A percentile compares a stretch with the other conserved stretches of the same genome.
Evolutionary conservation across 768 basidiomycete species (phyloP).

Genomic region (Pleurotus pulmonarius): DNA sequence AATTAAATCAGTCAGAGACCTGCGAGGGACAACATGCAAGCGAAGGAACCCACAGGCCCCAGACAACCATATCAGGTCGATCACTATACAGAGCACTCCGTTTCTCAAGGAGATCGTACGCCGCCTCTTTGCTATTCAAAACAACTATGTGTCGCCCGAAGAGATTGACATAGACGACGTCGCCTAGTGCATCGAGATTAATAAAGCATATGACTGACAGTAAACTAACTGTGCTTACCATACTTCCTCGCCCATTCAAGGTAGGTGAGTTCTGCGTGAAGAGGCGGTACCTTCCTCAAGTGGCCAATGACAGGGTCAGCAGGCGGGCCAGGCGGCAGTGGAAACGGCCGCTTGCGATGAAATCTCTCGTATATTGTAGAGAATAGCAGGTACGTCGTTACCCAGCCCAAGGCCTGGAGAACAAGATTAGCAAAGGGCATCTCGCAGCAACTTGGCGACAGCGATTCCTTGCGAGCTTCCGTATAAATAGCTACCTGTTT

Average conservation of each 20-base stretch:
- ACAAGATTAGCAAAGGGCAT: too few species aligned
- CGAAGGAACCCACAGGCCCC: conserved; percentile 35
- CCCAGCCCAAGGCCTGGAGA: neutral
- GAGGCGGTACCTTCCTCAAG: conserved; percentile 36
- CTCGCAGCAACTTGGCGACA: too few species aligned
- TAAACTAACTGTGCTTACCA: conserved; percentile 27
- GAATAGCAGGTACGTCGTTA: neutral
- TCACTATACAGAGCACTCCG: conserved; percentile 50
- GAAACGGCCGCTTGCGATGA: neutral
- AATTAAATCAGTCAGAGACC: neutral
- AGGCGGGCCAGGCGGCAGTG: conserved; percentile 42
- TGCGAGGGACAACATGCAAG: neutral
- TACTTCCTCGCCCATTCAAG: conserved; percentile 37
- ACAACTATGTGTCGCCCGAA: conserved; percentile 46
- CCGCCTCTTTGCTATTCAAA: conserved; percentile 41
- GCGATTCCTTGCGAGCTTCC: too few species aligned
- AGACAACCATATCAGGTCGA: conserved; percentile 43
- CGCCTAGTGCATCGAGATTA: conserved; percentile 26
- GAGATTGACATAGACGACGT: conserved; percentile 35
- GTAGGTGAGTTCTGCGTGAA: conserved; percentile 35
- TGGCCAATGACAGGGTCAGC: conserved; percentile 46
- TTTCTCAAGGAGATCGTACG: conserved; percentile 47
- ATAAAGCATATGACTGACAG: neutral
- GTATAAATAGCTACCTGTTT: too few species aligned
- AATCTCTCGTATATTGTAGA: neutral